A percentile compares a stretch with the other conserved stretches of the same genome.
Evolutionary conservation across 352 stramenopile genomes (phyloP).

Genomic region (Thalassiosira sp.): DNA sequence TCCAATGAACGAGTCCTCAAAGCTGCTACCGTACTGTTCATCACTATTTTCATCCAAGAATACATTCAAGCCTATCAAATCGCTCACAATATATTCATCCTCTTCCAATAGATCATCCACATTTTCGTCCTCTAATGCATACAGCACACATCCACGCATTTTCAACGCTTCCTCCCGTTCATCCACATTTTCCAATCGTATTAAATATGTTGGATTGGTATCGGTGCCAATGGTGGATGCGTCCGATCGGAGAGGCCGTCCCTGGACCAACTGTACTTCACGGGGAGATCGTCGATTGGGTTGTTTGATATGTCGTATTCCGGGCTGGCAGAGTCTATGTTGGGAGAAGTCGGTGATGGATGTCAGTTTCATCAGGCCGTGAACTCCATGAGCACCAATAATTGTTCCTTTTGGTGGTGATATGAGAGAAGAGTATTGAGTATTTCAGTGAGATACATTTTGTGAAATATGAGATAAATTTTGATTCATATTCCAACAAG

Average conservation of each 20-base stretch:
- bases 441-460: too few relatives aligned
- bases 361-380: slow-evolving; percentile 68
- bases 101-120: slow-evolving; percentile 57
- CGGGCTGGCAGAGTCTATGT: slow-evolving; percentile 53
- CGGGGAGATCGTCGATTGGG: slow-evolving; percentile 66
- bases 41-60: slow-evolving; percentile 45
- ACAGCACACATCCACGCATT: slow-evolving; percentile 68
- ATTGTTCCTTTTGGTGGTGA: slow-evolving; percentile 49
- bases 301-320: slow-evolving; percentile 69
- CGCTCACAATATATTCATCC: slow-evolving; percentile 74
- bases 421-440: not conserved
- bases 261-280: slow-evolving; percentile 55
- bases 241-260: slow-evolving; percentile 43
- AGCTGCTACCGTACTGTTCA: slow-evolving; percentile 11
- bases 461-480: too few relatives aligned
- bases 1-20: slow-evolving; percentile 65
- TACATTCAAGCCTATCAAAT: slow-evolving; percentile 76
- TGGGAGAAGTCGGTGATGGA: slow-evolving; percentile 67
- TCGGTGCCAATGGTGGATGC: slow-evolving; percentile 29
- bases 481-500: too few relatives aligned
- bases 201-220: slow-evolving; percentile 59
- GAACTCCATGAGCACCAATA: slow-evolving; percentile 71
- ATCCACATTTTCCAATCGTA: slow-evolving; percentile 60
- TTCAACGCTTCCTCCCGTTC: slow-evolving; percentile 58
- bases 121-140: slow-evolving; percentile 57